Evolutionary conservation across 139 green algal species (phyloP).

Genomic region (Micractinium sp.): DNA sequence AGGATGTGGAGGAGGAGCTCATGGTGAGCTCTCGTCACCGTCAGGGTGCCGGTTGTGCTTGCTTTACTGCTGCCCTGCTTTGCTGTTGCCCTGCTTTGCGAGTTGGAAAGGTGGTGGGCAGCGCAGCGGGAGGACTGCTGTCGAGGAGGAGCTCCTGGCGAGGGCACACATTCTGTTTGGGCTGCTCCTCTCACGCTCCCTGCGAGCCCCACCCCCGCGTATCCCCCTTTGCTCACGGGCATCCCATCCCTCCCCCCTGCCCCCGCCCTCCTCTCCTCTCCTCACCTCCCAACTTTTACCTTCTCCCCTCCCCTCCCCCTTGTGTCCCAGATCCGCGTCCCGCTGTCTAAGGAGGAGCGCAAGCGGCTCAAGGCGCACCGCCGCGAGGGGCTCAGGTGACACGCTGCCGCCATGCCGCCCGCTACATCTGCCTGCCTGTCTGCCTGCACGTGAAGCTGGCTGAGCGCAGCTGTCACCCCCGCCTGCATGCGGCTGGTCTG

Average conservation of each 20-base stretch:
- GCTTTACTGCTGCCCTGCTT: not conserved
- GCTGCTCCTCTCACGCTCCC: no score
- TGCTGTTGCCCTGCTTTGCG: not conserved
- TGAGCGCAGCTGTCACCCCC: no score
- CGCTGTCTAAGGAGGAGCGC: slow-evolving; percentile 82
- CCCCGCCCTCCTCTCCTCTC: not conserved
- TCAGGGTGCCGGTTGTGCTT: not conserved
- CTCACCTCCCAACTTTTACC: not conserved
- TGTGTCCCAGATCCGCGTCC: slow-evolving; percentile 65
- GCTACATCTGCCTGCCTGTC: not conserved
- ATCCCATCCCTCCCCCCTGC: not conserved
- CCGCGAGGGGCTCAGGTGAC: slow-evolving; percentile 47
- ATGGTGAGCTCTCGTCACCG: slow-evolving; percentile 58
- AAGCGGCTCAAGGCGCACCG: slow-evolving; percentile 73
- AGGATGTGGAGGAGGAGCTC: slow-evolving; percentile 89
- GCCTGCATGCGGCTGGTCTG: not conserved
- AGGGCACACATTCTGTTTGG: not conserved
- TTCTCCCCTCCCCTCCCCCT: not conserved
- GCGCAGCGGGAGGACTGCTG: no score
- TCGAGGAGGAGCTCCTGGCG: not conserved
- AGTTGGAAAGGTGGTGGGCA: not conserved
- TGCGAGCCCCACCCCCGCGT: no score
- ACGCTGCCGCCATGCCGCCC: not conserved
- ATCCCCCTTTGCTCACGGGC: not conserved
- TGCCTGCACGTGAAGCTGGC: not conserved